Percentiles rank a stretch among this genome's conserved stretches.
These are phyloP conservation scores for Quillaja saponaria DNA, from an alignment of 306 rosid genomes.

Conservation along the genomic window DNA sequence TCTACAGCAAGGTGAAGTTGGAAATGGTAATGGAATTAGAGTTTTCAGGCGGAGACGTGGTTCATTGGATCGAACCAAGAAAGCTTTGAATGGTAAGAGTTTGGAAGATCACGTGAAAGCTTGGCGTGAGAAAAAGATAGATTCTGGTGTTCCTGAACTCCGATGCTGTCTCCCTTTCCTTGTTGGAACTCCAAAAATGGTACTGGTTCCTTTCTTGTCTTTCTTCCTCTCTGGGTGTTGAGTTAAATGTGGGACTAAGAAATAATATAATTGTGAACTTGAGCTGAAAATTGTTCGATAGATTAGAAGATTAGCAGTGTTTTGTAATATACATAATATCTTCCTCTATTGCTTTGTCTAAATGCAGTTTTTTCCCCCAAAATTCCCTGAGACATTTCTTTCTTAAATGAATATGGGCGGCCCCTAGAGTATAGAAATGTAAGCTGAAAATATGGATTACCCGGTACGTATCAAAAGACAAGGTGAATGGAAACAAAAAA, in stretches of 20 bases:
- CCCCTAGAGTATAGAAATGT: too few species aligned
- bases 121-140: slow-evolving; percentile 41
- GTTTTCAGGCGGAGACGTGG: slow-evolving; percentile 47
- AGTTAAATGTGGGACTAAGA: not conserved
- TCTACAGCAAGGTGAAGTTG: slow-evolving; percentile 16
- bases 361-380: too few species aligned
- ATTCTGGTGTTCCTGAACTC: slow-evolving; percentile 36
- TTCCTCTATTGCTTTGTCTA: not conserved
- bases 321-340: not conserved
- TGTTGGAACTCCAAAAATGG: slow-evolving; percentile 59
- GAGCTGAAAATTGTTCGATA: too few species aligned
- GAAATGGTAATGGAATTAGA: slow-evolving; percentile 35
- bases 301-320: not conserved
- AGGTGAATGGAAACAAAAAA: too few species aligned
- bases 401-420: too few species aligned
- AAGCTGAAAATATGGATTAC: too few species aligned
- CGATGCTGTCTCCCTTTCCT: slow-evolving; percentile 69
- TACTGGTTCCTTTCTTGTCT: slow-evolving; percentile 16
- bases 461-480: too few species aligned
- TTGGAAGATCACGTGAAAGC: slow-evolving; percentile 51
- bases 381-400: too few species aligned
- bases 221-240: not conserved
- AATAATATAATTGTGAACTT: not conserved
- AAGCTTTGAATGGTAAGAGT: slow-evolving; percentile 37
- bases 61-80: slow-evolving; percentile 40